These are phyloP conservation scores for Saturnispora ahearnii DNA, from an alignment of 805 yeast genomes.

Conservation along the genomic window DNA sequence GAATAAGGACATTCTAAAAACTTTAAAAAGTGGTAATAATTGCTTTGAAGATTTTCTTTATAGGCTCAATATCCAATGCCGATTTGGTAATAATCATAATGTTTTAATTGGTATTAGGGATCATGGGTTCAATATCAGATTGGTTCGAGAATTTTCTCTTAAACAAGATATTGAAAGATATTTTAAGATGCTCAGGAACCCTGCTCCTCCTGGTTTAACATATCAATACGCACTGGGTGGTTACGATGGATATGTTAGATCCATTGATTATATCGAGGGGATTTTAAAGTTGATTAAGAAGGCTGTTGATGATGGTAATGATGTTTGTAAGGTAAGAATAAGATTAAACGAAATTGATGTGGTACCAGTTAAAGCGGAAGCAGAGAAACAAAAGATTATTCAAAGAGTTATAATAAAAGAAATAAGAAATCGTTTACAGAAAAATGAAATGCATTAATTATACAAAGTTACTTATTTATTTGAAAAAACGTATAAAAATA, in stretches of 20 bases:
- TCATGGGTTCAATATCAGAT: constrained; percentile 9
- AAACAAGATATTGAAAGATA: constrained; percentile 10
- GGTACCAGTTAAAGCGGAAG: neutral
- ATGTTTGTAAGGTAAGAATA: constrained; percentile 7
- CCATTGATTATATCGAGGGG: constrained; percentile 9
- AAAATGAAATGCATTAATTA: neutral
- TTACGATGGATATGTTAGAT: constrained; percentile 4
- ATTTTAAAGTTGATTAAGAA: constrained; percentile 5
- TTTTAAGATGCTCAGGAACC: constrained; percentile 3
- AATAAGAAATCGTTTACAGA: neutral
- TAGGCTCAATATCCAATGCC: constrained; percentile 10
- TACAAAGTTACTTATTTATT: neutral
- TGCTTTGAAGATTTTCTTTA: constrained; percentile 8
- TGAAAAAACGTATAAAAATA: neutral
- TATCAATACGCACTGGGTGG: neutral
- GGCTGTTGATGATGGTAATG: neutral
- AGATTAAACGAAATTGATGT: constrained; percentile 3
- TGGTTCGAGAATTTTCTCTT: constrained; percentile 7
- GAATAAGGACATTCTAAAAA: constrained; percentile 4
- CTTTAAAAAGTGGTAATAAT: constrained; percentile 7
- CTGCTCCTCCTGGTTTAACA: neutral
- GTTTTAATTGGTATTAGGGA: constrained; percentile 15
- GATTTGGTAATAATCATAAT: constrained; percentile 8
- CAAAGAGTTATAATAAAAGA: neutral
- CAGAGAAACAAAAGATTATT: neutral